These are phyloP conservation scores for Chlamydomonas sp. DNA, from an alignment of 139 green algal species.

Conservation along the genomic window DNA sequence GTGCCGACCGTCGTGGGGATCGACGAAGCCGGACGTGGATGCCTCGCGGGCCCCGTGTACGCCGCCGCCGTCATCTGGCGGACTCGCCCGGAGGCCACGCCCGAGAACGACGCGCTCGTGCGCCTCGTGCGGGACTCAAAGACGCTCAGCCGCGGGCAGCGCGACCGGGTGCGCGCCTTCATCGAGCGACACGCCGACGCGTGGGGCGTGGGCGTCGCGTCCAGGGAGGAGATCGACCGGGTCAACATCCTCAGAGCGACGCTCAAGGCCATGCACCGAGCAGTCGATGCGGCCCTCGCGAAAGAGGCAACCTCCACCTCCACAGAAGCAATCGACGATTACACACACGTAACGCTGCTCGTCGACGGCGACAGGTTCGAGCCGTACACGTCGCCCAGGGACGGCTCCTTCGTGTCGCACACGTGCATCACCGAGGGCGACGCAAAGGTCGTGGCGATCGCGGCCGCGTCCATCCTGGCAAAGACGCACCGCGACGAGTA, in stretches of 20 bases:
- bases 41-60: not conserved
- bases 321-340: no score
- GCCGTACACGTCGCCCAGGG: no score
- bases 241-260: not conserved
- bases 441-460: no score
- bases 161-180: not conserved
- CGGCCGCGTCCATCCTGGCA: no score
- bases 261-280: not conserved
- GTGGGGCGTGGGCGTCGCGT: not conserved
- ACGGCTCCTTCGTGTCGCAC: no score
- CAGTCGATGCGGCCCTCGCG: not conserved
- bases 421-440: no score
- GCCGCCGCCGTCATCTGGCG: not conserved
- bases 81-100: not conserved
- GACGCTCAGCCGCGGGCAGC: not conserved
- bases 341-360: no score
- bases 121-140: not conserved
- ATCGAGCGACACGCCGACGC: not conserved
- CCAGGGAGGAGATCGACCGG: not conserved
- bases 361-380: no score
- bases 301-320: no score
- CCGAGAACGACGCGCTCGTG: not conserved
- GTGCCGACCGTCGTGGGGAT: no score
- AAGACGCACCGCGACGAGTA: no score
- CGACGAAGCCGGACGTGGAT: not conserved